Base-by-base conservation (phyloP, 2,329 filamentous ascomycete genomes). In the Scytalidium sp. region DNA sequence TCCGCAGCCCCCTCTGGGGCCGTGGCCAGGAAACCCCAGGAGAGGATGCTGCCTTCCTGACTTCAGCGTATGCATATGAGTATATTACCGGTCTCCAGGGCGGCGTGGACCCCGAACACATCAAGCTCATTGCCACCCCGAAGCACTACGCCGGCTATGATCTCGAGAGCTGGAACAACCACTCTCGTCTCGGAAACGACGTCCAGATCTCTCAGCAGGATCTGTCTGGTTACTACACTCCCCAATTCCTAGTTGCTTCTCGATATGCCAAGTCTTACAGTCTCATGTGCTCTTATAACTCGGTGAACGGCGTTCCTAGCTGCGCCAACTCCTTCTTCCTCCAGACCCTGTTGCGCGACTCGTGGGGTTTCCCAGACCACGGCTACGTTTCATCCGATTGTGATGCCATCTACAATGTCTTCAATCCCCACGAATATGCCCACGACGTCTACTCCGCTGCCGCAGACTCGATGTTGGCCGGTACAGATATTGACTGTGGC, bases 261-360 rank as follows among this genome's bases (percentile, higher is more conserved):
- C 72, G 78, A 10, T 79, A 84, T 59, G 75, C 76, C 3, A 73
- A 75, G n/a, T n/a, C 42, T 78, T 78, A 3, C 72, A 74, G 15
- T 83, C 81, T 84, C 55, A 84, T 84, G 81, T 83, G 80, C 57
- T 76, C 75, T 0, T 84, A 84, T 62, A 84, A 88, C 54, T 70
- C 81, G 0, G 72, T 88, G 39, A 86, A 88, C 50, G 85, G 85
- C 0, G 74, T 82, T 0, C 84, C 85, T 0, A 75, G 81, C 2
- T 88, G 85, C 56, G 81, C 82, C 0, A 79, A 80, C 55, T 70
- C 73, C 0, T 88, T 83, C 55, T 72, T 88, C 1, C 71, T 88
- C 29, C 73, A 84, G 53, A 78, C 78, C 0, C 70, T 89, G 13
- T 71, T 89, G 2, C 75, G 85, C 2, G 77, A 85, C 41, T 79